These are phyloP conservation scores for Colletotrichum cereale DNA, from an alignment of 2,329 filamentous ascomycete genomes.

Conservation along the genomic window DNA sequence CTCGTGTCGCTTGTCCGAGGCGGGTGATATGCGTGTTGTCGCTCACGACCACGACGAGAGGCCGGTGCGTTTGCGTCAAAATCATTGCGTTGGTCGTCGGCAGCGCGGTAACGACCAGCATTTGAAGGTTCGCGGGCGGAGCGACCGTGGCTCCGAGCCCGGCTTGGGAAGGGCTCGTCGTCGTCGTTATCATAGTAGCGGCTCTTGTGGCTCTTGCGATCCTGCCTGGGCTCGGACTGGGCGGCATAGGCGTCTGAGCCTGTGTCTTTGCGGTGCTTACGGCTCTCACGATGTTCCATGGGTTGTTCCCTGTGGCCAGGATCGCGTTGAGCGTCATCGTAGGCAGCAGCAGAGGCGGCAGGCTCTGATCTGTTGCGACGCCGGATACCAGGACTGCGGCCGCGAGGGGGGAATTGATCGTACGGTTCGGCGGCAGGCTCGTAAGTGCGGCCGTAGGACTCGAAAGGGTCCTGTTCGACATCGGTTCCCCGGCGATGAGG, in stretches of 20 bases:
- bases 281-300: conserved; percentile 1
- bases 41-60: conserved; percentile 29
- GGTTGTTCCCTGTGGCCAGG: conserved; percentile 3
- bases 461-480: conserved; percentile 18
- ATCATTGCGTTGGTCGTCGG: conserved; percentile 11
- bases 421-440: conserved; percentile 7
- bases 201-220: conserved; percentile 2
- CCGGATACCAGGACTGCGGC: conserved; percentile 31
- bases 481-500: conserved; percentile 21
- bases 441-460: conserved; percentile 12
- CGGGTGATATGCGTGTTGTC: conserved; percentile 35
- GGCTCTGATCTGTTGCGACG: conserved; percentile 32
- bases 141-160: conserved; percentile 24
- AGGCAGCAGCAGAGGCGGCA: conserved; percentile 11
- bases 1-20: conserved; percentile 40
- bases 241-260: not conserved
- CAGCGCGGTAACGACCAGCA: not conserved
- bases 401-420: conserved; percentile 15
- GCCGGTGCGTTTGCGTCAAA: conserved; percentile 17
- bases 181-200: conserved; percentile 17
- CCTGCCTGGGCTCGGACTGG: conserved; percentile 5
- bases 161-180: conserved; percentile 5
- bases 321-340: conserved; percentile 5
- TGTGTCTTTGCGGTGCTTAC: conserved; percentile 10
- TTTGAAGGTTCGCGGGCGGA: not conserved